Conservation (phyloP, 306 rosid genomes). For the Sicyos edulis region DNA sequence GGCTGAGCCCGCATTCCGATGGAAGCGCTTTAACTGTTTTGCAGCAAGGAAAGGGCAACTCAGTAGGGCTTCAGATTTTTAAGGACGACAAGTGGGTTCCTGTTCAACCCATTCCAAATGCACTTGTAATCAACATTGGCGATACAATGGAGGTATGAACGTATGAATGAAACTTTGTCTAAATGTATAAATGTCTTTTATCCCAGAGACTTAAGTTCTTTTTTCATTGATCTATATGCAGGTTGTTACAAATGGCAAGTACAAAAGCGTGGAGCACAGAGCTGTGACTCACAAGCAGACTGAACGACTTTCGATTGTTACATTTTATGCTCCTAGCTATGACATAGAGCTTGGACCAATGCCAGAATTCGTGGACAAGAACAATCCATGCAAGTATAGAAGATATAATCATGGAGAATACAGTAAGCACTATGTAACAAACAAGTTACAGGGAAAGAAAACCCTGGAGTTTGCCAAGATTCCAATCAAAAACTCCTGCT, state of each 20-base stretch:
- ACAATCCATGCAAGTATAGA: constrained; percentile 61
- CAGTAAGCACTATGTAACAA: constrained; percentile 74
- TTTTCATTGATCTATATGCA: constrained; percentile 24
- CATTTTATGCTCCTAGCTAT: constrained; percentile 93
- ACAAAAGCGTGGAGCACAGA: constrained; percentile 95
- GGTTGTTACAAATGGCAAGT: constrained; percentile 92
- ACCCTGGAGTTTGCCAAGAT: constrained; percentile 76
- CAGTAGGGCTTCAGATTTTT: constrained; percentile 84
- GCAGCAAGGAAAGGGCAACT: constrained; percentile 73
- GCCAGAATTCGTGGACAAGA: constrained; percentile 54
- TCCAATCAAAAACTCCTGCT: constrained; percentile 30
- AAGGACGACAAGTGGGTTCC: constrained; percentile 64
- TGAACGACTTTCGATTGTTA: constrained; percentile 73
- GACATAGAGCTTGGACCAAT: constrained; percentile 84
- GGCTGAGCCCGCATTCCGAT: constrained; percentile 96
- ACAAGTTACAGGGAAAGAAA: constrained; percentile 85
- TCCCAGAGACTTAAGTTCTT: not conserved
- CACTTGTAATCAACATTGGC: constrained; percentile 88
- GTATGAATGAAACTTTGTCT: constrained; percentile 32
- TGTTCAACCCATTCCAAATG: constrained; percentile 71
- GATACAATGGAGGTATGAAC: constrained; percentile 74
- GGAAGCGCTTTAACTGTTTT: constrained; percentile 94
- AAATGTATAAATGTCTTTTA: not conserved
- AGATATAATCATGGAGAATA: constrained; percentile 93
- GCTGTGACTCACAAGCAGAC: constrained; percentile 68